Base-by-base conservation (phyloP, 306 rosid species). In the Prunus fruticosa region DNA sequence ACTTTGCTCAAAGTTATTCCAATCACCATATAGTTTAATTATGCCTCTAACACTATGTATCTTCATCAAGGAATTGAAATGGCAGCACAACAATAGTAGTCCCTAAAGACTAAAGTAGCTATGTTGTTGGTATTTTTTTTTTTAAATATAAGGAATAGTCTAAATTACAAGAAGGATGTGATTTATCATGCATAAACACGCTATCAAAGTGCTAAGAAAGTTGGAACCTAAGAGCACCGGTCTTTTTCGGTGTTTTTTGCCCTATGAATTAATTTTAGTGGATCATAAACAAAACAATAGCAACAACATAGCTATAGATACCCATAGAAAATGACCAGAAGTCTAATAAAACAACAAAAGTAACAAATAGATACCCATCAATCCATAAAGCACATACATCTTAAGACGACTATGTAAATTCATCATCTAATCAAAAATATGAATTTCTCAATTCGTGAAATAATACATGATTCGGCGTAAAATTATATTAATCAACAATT, bases 1-100 rank as follows among this genome's bases (percentile, higher is more conserved):
- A 57, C 64, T 62, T 70, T 78, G 14, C 51, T 28, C 34, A 78
- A 71, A 78, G 76, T 78, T 78, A 71, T 78, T 70, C 76, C 62
- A 20, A 32, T 25, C 23, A 72, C n/a, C 25, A 53, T 56, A 20
- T 58, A 72, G 25, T 43, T 22, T 72, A 72, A 72, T 23, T 22
- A n/a, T n/a, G 27, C 22, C 15, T 16, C 43, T 25, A 15, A 62
- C 62, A 19, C 6, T 49, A 2, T 9, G 53, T 11, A 23, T 4
- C 27, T 30, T 4, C 60, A 8, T 16, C 60, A 16, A 8, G 22
- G 19, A 49, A 69, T 15, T 27, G 13, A 50, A 15, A 69, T 27
- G 19, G 32, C 8, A 10, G 22, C 4, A 16, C n/a, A 30, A 64
- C 20, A 6, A 6, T 2, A 38, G 43, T 7, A 38, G 43, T 38